Conservation (phyloP, 106 monocot species). For the Apostasia shenzhenica region DNA sequence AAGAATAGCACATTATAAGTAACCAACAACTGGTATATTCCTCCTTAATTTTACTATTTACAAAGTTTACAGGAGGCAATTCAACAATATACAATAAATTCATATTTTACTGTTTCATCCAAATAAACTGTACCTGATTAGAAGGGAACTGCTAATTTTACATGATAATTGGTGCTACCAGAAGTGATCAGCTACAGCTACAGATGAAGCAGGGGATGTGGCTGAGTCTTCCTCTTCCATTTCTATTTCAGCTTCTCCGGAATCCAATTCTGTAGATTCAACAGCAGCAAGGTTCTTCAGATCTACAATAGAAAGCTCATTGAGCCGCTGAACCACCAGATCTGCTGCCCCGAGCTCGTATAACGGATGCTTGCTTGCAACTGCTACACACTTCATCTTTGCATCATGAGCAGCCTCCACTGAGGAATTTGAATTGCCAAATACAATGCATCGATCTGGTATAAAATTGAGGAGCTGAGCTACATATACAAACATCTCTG, state of each 20-base stretch:
- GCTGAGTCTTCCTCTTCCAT: slow-evolving; percentile 38
- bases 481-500: slow-evolving; percentile 85
- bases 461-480: slow-evolving; percentile 74
- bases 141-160: slow-evolving; percentile 8
- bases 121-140: too few species aligned
- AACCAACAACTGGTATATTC: too few species aligned
- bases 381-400: slow-evolving; percentile 87
- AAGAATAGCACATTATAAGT: too few species aligned
- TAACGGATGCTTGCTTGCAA: slow-evolving; percentile 73
- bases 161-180: slow-evolving; percentile 24
- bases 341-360: slow-evolving; percentile 90
- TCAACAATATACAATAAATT: too few species aligned
- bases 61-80: too few species aligned
- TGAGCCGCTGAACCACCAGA: slow-evolving; percentile 59
- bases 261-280: slow-evolving; percentile 62
- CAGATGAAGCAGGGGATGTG: slow-evolving; percentile 22
- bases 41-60: too few species aligned
- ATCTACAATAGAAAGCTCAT: slow-evolving; percentile 77
- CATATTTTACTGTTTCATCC: too few species aligned
- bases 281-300: slow-evolving; percentile 80
- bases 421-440: slow-evolving; percentile 83
- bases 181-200: slow-evolving; percentile 60
- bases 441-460: slow-evolving; percentile 88
- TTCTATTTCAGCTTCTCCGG: slow-evolving; percentile 53
- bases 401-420: slow-evolving; percentile 96